Evolutionary conservation across 1,139 yeast genomes (phyloP).

Genomic region (Geotrichum australiense): DNA sequence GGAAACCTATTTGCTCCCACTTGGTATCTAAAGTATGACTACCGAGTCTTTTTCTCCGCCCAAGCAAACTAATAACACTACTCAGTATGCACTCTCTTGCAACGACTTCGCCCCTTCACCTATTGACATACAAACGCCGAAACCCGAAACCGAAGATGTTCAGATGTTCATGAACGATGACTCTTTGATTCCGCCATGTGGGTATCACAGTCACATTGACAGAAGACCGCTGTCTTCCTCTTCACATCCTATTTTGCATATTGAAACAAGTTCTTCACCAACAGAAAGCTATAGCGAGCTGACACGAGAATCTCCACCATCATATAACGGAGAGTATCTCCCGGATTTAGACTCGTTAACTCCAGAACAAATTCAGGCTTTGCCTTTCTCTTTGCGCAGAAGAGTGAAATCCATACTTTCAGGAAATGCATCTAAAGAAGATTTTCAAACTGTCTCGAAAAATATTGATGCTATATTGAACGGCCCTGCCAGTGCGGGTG

Average conservation of each 20-base stretch:
- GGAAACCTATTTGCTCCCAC: too few relatives aligned
- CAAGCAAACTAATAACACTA: not conserved
- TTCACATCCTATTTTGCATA: not conserved
- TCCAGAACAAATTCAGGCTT: conserved; percentile 15
- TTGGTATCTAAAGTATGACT: too few relatives aligned
- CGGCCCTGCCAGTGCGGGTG: not conserved
- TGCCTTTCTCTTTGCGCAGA: conserved; percentile 16
- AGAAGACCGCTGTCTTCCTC: not conserved
- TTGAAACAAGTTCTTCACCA: not conserved
- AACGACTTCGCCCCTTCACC: conserved; percentile 9
- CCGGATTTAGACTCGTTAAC: conserved; percentile 6
- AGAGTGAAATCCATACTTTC: conserved; percentile 14
- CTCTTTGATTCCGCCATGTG: conserved; percentile 14
- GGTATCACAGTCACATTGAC: too few relatives aligned
- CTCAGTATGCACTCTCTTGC: conserved; percentile 10
- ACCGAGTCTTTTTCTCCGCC: conserved; percentile 5
- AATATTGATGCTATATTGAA: conserved; percentile 13
- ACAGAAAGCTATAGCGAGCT: conserved; percentile 7
- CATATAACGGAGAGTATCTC: conserved; percentile 12
- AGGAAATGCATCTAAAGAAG: conserved; percentile 15
- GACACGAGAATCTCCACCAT: not conserved
- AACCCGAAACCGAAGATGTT: conserved; percentile 7
- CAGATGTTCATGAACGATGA: conserved; percentile 11
- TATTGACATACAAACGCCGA: not conserved
- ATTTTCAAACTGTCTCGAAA: conserved; percentile 10